Percentiles rank a stretch among this genome's conserved stretches.
Evolutionary conservation across 75 land plant genomes (phyloP).

Genomic region (Cryptomeria japonica): DNA sequence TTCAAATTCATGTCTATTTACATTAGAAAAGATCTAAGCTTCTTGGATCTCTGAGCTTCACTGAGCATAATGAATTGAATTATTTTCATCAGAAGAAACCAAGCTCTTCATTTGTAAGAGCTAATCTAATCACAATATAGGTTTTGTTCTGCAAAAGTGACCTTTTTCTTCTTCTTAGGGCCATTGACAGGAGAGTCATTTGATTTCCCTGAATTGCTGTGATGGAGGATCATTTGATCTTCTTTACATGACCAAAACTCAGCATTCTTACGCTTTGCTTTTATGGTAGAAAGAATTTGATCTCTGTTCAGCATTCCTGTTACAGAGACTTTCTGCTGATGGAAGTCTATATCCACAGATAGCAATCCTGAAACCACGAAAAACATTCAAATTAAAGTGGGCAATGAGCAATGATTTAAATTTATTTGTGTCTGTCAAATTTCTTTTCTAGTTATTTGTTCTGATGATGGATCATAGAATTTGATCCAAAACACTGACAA

Average conservation of each 20-base stretch:
- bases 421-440: too few relatives aligned
- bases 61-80: neutral
- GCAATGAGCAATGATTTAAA: too few relatives aligned
- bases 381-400: too few relatives aligned
- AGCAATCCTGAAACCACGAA: slow-evolving; percentile 37
- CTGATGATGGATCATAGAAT: too few relatives aligned
- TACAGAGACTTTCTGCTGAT: slow-evolving; percentile 61
- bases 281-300: slow-evolving; percentile 38
- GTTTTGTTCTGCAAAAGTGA: neutral
- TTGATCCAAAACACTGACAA: too few relatives aligned
- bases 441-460: too few relatives aligned
- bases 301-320: slow-evolving; percentile 52
- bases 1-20: neutral
- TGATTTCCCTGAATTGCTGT: neutral
- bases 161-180: neutral
- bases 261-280: slow-evolving; percentile 50
- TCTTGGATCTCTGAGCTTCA: neutral
- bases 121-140: neutral
- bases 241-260: slow-evolving; percentile 35
- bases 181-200: neutral
- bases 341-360: slow-evolving; percentile 46
- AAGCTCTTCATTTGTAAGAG: neutral
- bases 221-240: neutral
- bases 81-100: neutral
- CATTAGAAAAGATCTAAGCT: neutral